Evolutionary conservation across 257 asterid genomes (phyloP).

Genomic region (Penstemon davidsonii): DNA sequence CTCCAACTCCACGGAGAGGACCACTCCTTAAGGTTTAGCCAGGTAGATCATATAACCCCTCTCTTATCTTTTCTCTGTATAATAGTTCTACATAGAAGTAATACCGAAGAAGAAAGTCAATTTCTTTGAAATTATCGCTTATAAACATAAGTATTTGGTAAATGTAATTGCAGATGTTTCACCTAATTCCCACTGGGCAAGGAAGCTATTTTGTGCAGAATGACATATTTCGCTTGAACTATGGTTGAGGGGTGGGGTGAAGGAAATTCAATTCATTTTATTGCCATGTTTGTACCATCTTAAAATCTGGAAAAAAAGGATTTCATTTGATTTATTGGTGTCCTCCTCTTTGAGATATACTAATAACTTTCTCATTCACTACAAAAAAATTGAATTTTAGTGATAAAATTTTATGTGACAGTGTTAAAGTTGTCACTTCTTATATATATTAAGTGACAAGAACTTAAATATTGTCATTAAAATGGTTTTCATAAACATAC

Average conservation of each 20-base stretch:
- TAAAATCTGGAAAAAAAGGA: neutral
- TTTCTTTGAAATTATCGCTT: too few relatives aligned
- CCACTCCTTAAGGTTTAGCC: conserved; percentile 64
- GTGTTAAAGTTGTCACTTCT: too few relatives aligned
- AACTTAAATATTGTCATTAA: too few relatives aligned
- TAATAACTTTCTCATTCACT: too few relatives aligned
- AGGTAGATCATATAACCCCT: conserved; percentile 25
- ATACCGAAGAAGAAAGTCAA: too few relatives aligned
- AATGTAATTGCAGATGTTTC: conserved; percentile 54
- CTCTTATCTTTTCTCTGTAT: too few relatives aligned
- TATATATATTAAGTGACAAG: too few relatives aligned
- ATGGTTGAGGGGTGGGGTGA: conserved; percentile 29
- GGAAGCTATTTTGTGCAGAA: conserved; percentile 58
- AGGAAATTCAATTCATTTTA: neutral
- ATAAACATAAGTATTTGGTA: neutral
- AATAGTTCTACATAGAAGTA: too few relatives aligned
- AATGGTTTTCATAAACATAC: too few relatives aligned
- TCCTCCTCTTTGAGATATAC: too few relatives aligned
- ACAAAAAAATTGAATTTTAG: too few relatives aligned
- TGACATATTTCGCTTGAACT: conserved; percentile 59
- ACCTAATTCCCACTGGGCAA: conserved; percentile 46
- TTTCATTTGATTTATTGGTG: neutral
- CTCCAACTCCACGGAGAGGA: conserved; percentile 55
- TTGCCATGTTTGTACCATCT: neutral
- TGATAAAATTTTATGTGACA: too few relatives aligned